A percentile compares a stretch with the other conserved stretches of the same genome.
Evolutionary conservation across 2,329 filamentous ascomycete species (phyloP).

Genomic region (Endothia cerciana): DNA sequence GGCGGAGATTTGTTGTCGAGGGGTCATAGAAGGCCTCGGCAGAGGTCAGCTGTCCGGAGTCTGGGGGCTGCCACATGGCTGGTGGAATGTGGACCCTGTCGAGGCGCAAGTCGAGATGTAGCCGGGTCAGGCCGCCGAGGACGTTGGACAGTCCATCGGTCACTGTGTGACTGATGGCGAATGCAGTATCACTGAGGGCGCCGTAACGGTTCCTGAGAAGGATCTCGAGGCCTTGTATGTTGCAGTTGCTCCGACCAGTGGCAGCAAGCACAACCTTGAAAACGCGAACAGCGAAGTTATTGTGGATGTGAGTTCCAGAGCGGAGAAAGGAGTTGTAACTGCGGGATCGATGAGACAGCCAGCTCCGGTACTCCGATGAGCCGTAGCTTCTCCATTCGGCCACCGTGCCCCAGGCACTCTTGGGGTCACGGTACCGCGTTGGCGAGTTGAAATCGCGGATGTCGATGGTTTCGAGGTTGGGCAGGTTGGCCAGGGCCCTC

Average conservation of each 20-base stretch:
- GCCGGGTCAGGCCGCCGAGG: slow-evolving; percentile 48
- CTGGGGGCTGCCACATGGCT: not conserved
- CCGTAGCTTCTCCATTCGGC: slow-evolving; percentile 42
- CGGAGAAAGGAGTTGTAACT: not conserved
- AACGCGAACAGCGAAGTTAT: slow-evolving; percentile 38
- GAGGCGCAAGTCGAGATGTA: slow-evolving; percentile 44
- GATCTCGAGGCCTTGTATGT: slow-evolving; percentile 51
- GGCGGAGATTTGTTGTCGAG: slow-evolving; percentile 32
- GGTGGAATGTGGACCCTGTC: not conserved
- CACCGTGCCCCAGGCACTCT: slow-evolving; percentile 54
- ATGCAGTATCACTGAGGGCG: slow-evolving; percentile 46
- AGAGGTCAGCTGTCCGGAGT: slow-evolving; percentile 1
- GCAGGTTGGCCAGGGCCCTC: slow-evolving; percentile 58
- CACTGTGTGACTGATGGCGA: slow-evolving; percentile 49
- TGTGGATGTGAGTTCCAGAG: slow-evolving; percentile 7
- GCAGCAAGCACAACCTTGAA: slow-evolving; percentile 49
- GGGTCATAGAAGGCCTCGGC: slow-evolving; percentile 22
- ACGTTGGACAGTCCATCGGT: slow-evolving; percentile 44
- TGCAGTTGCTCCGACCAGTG: slow-evolving; percentile 44
- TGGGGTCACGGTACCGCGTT: slow-evolving; percentile 54
- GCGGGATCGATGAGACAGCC: not conserved
- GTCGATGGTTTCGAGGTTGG: slow-evolving; percentile 58
- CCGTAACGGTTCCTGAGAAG: slow-evolving; percentile 41
- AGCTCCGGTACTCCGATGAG: slow-evolving; percentile 36
- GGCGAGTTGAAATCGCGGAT: slow-evolving; percentile 61